Evolutionary conservation across 202 grass and related monocot genomes (phyloP), one percentile per base, ranked within the genome.

Genomic region (Saccharum hybrid): DNA sequence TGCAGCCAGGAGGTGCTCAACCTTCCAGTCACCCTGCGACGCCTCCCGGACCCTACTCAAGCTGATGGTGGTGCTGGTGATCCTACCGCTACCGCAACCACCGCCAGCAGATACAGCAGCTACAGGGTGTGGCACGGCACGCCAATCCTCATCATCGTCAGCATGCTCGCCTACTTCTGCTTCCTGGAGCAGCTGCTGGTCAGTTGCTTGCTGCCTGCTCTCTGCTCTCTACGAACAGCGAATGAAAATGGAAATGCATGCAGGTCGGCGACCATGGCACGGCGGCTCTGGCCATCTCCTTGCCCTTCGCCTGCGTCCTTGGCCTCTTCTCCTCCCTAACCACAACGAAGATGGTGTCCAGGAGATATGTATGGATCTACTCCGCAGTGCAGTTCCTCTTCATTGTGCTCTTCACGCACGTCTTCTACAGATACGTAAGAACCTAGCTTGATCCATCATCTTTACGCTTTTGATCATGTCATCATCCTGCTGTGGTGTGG

Each of bases 141-240:
- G 62, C 81, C 91, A 30, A 87, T 95, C 57, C 87, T 98, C 15
- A 81, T 92, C 28, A 88, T 91, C 37, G 72, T 94, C 10, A 95
- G 85, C 91, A 95, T 88, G 87, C 87, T 95, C 41, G 93, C 93
- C 19, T 98, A 98, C 88, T 95, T 98, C 89, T 98, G 96, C 84
- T 98, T 98, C 96, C 88, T 98, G 59, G 93, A 98, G 67, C 89
- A 95, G 70, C 75, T 98, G 49, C 78, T 98, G 85, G 92, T 73
- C 10, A 28, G 60, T 54, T 38, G 37, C 37, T 38, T 42, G 40
- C 40, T 40, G 1, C 13, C 13, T 48, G 89, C 90, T 36, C 34
- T 36, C 33, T 33, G 3, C 33, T 33, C 34, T 36, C 15, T 98
- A 98, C 88, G 90, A 98, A 70, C 88, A 94, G 69, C 11, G 57